Conservation (phyloP, 2,329 filamentous ascomycete genomes). For the Coniochaeta hoffmannii region DNA sequence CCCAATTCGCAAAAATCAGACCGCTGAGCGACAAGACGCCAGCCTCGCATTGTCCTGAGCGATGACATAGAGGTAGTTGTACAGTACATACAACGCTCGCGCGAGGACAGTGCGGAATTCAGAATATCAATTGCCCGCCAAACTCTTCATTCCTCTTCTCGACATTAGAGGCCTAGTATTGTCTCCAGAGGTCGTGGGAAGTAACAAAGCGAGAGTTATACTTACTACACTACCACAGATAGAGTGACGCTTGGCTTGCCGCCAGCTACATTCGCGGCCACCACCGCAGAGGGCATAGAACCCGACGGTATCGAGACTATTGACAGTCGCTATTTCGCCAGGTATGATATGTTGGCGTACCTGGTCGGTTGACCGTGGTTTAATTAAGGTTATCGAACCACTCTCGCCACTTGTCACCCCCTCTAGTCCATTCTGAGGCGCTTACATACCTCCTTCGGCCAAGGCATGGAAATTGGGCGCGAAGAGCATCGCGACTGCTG, state of each 20-base stretch:
- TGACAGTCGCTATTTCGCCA: constrained; percentile 22
- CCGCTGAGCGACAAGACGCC: constrained; percentile 26
- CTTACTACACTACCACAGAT: constrained; percentile 27
- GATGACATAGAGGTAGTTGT: constrained; percentile 34
- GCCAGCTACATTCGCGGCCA: constrained; percentile 36
- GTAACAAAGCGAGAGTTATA: background rate
- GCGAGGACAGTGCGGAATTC: background rate
- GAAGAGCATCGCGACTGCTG: constrained; percentile 25
- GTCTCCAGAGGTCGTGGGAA: too few relatives aligned
- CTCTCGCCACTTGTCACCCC: too few relatives aligned
- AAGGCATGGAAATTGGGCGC: constrained; percentile 27
- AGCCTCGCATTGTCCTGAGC: constrained; percentile 32
- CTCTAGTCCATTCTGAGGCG: too few relatives aligned
- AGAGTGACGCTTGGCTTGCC: constrained; percentile 27
- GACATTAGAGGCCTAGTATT: too few relatives aligned
- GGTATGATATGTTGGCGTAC: constrained; percentile 14
- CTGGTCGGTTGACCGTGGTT: too few relatives aligned
- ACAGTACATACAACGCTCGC: constrained; percentile 19
- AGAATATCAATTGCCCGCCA: too few relatives aligned
- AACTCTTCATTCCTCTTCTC: too few relatives aligned
- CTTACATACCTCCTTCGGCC: constrained; percentile 19
- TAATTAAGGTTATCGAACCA: too few relatives aligned
- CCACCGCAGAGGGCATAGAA: constrained; percentile 33
- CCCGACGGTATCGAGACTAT: constrained; percentile 36
- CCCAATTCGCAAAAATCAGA: constrained; percentile 28